These are phyloP conservation scores for Paradendryphiella salina DNA, from an alignment of 2,329 filamentous ascomycete genomes.

Conservation along the genomic window DNA sequence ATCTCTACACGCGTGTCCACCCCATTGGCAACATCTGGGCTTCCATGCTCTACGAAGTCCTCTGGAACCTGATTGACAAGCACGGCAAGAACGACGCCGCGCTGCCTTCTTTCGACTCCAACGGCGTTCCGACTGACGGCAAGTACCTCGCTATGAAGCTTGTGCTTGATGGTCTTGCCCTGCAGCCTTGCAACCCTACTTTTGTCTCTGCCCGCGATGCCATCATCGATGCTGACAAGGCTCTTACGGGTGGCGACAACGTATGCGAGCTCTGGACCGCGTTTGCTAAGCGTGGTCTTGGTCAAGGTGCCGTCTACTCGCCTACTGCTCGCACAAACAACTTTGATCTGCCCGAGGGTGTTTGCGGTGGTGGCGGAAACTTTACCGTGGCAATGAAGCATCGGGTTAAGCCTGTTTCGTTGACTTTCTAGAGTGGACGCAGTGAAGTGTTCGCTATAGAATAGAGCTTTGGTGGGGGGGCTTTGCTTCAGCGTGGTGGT, in stretches of 20 bases:
- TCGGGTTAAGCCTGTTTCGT: background rate
- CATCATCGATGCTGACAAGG: conserved; percentile 60
- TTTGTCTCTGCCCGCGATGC: conserved; percentile 59
- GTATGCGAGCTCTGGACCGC: conserved; percentile 58
- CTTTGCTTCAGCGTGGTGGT: too few relatives aligned
- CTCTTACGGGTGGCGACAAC: conserved; percentile 57
- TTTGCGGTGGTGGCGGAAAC: conserved; percentile 7
- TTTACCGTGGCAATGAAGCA: background rate
- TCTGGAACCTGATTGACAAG: conserved; percentile 63
- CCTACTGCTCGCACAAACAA: conserved; percentile 24
- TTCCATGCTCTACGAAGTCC: conserved; percentile 58
- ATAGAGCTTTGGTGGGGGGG: background rate
- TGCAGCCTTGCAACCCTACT: conserved; percentile 61
- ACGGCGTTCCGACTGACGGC: conserved; percentile 58
- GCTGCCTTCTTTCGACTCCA: conserved; percentile 49
- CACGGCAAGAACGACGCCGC: conserved; percentile 55
- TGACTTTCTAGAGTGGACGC: background rate
- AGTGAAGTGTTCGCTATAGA: background rate
- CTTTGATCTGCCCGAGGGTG: conserved; percentile 30
- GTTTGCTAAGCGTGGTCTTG: conserved; percentile 62
- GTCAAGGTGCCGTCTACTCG: conserved; percentile 38
- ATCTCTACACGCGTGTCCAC: conserved; percentile 51
- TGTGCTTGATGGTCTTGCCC: conserved; percentile 56
- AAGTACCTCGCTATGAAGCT: conserved; percentile 58
- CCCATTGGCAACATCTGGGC: conserved; percentile 58